A percentile compares a stretch with the other conserved stretches of the same genome.
Evolutionary conservation across 2,329 filamentous ascomycete genomes (phyloP).

Genomic region (Xylaria sp.): DNA sequence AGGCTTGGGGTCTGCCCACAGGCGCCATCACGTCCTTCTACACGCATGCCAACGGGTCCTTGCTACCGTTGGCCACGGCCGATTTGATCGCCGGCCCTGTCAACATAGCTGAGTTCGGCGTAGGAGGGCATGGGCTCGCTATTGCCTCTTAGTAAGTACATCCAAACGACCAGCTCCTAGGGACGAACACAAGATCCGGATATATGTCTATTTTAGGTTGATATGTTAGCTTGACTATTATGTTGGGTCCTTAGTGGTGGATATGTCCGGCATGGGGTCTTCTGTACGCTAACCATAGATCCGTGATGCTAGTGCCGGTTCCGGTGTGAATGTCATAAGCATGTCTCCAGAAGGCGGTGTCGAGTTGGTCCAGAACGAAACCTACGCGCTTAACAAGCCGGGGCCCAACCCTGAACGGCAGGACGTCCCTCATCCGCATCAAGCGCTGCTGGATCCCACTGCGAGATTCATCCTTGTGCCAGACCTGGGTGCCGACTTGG

Average conservation of each 20-base stretch:
- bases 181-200: conserved; percentile 21
- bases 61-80: conserved; percentile 54
- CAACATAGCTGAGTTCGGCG: conserved; percentile 47
- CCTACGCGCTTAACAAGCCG: conserved; percentile 54
- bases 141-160: conserved; percentile 49
- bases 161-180: conserved; percentile 30
- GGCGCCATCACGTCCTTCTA: conserved; percentile 50
- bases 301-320: conserved; percentile 54
- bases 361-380: conserved; percentile 52
- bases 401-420: conserved; percentile 60
- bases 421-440: conserved; percentile 70
- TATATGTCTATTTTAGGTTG: background rate
- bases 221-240: conserved; percentile 3
- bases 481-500: conserved; percentile 72
- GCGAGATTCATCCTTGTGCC: conserved; percentile 71
- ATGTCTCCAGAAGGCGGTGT: conserved; percentile 50
- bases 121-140: conserved; percentile 45
- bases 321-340: conserved; percentile 56
- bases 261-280: conserved; percentile 1
- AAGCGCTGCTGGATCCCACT: conserved; percentile 73
- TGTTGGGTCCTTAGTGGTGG: background rate
- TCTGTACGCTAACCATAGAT: conserved; percentile 22
- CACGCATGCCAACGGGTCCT: conserved; percentile 57
- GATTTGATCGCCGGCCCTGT: conserved; percentile 46
- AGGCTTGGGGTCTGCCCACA: conserved; percentile 54